These are phyloP conservation scores for Kodamaea fungicola DNA, from an alignment of 1,139 yeast species.

Conservation along the genomic window DNA sequence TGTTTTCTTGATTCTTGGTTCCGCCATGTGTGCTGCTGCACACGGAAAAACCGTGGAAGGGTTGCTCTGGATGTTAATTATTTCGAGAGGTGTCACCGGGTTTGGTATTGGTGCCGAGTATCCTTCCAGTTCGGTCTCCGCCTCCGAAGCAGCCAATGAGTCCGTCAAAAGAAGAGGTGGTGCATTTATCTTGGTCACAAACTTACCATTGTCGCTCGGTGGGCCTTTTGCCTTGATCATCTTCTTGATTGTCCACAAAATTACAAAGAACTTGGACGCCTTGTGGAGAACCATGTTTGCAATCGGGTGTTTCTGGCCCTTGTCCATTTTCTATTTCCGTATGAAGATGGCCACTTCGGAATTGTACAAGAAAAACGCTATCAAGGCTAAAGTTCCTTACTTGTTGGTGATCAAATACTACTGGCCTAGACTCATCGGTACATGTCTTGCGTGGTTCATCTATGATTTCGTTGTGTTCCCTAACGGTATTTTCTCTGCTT, in stretches of 20 bases:
- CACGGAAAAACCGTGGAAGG: constrained; percentile 50
- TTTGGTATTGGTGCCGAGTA: constrained; percentile 79
- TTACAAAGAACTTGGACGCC: constrained; percentile 54
- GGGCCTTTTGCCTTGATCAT: constrained; percentile 73
- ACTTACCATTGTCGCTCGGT: constrained; percentile 69
- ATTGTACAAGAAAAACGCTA: constrained; percentile 51
- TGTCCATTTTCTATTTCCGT: constrained; percentile 68
- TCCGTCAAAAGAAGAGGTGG: constrained; percentile 61
- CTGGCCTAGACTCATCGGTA: constrained; percentile 54
- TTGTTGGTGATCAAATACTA: constrained; percentile 49
- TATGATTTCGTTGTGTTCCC: constrained; percentile 67
- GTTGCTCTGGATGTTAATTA: constrained; percentile 74
- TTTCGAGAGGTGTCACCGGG: constrained; percentile 66
- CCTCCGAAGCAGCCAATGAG: constrained; percentile 71
- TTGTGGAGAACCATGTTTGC: constrained; percentile 77
- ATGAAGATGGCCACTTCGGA: constrained; percentile 66
- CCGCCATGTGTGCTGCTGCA: constrained; percentile 55
- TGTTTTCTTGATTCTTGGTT: constrained; percentile 50
- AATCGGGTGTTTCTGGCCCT: constrained; percentile 72
- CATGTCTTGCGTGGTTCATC: constrained; percentile 60
- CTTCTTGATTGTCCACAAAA: constrained; percentile 63
- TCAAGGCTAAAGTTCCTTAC: constrained; percentile 51
- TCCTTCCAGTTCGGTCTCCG: constrained; percentile 66
- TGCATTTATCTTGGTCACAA: constrained; percentile 62
- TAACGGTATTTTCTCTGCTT: constrained; percentile 54